Base-by-base conservation (phyloP, 2,329 filamentous ascomycete genomes). In the Neonectria punicea region DNA sequence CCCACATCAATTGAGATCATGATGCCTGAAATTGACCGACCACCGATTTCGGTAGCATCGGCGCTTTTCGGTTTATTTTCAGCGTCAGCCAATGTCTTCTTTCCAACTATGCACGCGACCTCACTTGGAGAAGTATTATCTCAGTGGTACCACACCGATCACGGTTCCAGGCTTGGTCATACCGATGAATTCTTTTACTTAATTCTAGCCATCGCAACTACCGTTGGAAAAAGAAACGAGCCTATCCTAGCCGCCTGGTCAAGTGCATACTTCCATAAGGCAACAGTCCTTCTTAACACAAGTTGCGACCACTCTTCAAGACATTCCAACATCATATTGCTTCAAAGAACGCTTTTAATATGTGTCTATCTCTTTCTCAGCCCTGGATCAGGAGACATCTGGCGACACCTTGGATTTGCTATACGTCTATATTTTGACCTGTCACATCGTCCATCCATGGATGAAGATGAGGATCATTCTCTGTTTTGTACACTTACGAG, bases 351-450 rank as follows among this genome's bases (percentile, higher is more conserved):
- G 16, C 46, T 69, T 1, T 32, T 69, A 4, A 61, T 69, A 11
- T 59, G 53, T 5, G 32, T 69, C 3, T 69, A 60, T 60, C 49
- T 69, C 9, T n/a, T 67, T 2, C 54, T 69, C 3, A 67, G 65
- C 46, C 67, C 65, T 6, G 30, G 36, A 9, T 61, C 65, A 34
- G 67, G 67, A 4, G 67, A 69, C 28, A 43, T 69, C 16, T 69
- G 65, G 67, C 28, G 67, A 18, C 55, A 63, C 32, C 43, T 68
- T 32, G 66, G 61, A 13, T 63, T 60, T 60, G 56, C 46, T 30
- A 44, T 67, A 14, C 56, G 60, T 16, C 53, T 58, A 4, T 63
- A 67, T 36, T 63, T 68, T 16, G 66, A 70, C 46, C 47, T 70
- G 18, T 61, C 59, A 4, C 66, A 68, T 59, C 53, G 63, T 28